Conservation (phyloP, 1,284 basidiomycete species). For the Cystobasidiaceae sp. region DNA sequence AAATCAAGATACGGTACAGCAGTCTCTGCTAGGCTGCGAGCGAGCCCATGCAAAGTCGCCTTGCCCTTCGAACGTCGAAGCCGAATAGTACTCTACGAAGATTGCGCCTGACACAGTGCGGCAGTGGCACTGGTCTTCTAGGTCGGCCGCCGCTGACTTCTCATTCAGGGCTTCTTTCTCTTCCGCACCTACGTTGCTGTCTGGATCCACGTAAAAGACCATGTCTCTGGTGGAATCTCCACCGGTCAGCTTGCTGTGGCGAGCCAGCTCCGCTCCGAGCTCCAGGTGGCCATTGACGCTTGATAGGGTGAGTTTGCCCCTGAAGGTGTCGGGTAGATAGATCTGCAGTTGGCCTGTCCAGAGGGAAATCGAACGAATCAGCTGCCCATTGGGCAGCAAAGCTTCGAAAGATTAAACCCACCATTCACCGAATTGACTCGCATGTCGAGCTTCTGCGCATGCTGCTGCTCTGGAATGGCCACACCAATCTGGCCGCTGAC, state of each 20-base stretch:
- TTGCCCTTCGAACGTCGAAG: neutral
- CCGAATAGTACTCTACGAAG: neutral
- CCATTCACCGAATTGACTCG: slow-evolving; percentile 15
- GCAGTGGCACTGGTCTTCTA: neutral
- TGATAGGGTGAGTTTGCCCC: neutral
- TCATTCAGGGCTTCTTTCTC: neutral
- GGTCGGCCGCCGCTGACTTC: neutral
- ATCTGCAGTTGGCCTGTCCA: neutral
- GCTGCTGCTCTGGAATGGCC: slow-evolving; percentile 15
- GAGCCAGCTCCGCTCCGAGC: neutral
- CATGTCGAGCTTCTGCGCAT: slow-evolving; percentile 19
- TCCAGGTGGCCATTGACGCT: slow-evolving; percentile 1
- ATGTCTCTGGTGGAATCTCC: neutral
- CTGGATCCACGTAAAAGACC: neutral
- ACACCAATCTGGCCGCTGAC: slow-evolving; percentile 3
- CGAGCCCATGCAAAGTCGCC: neutral
- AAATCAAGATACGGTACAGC: slow-evolving; percentile 1
- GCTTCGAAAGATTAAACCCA: neutral
- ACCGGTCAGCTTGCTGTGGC: slow-evolving; percentile 5
- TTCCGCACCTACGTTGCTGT: neutral
- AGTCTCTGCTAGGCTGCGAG: neutral
- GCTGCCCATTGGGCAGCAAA: neutral
- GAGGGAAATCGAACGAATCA: neutral
- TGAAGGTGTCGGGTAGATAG: slow-evolving; percentile 2
- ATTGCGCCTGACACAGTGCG: neutral